Base-by-base conservation (phyloP, 306 rosid genomes). In the Canavalia gladiata region DNA sequence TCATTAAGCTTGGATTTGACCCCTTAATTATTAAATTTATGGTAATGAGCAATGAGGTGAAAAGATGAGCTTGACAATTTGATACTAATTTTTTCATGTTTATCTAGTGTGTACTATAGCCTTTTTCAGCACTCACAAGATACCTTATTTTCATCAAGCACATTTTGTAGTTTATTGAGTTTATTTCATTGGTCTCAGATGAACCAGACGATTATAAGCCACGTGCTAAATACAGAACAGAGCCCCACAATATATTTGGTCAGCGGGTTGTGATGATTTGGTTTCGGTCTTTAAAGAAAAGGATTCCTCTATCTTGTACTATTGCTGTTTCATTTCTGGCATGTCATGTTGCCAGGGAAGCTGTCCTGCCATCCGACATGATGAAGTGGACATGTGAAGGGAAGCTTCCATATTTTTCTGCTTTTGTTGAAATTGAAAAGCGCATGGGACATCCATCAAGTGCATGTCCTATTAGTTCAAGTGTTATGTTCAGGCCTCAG, bases 321-420 rank as follows among this genome's bases (percentile, higher is more conserved):
- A 46, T 91, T 76, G 90, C 91, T 37, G 74, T 95, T 85, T 87
- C 95, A 12, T 89, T 85, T 86, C 86, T 95, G 72, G 95, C 90
- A 58, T 92, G 98, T 84, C 98, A 91, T 84, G 81, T 92, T 55
- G 94, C 97, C 25, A 85, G 97, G 85, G 97, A 92, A 80, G 89
- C 97, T 55, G 80, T 95, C 78, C 71, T 90, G 81, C 89, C 97
- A 33, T 91, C 94, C 2, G 97, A 95, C 85, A 83, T 95, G 37
- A 86, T 89, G 82, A 90, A 87, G 83, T 90, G 97, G 97, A 83
- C 97, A 8, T 29, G 78, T 11, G 97, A 95, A 81, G 97, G 97
- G 82, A 92, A 85, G 84, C 92, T 95, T 83, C 98, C 98, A 18
- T 95, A 90, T 87, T 90, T 91, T 66, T 88, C 94, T 78, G 97